Evolutionary conservation across 2,329 filamentous ascomycete genomes (phyloP), one percentile per base, ranked within the genome.

Genomic region (Calonectria montana): DNA sequence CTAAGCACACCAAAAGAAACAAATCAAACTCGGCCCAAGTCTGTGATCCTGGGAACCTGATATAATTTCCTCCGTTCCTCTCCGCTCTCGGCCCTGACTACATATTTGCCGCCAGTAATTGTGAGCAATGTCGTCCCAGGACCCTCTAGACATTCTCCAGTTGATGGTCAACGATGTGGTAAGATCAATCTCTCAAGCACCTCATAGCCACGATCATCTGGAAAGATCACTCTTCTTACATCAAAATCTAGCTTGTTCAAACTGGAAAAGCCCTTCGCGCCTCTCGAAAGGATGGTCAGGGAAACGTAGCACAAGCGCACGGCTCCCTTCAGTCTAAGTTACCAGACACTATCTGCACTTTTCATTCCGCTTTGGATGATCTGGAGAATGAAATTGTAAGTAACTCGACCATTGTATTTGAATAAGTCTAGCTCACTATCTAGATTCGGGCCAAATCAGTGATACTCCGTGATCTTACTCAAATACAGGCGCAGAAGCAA

Each of bases 381-480:
- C 77, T 92, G 6, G 90, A 92, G 77, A 81, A 81, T 70, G 88
- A 91, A 29, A 90, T 91, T 77, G 90, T 91, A 82, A 80, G 86
- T 69, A 8, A 18, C 23, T 5, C n/a, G 6, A 16, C 9, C 8
- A 18, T 27, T 13, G 1, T 21, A 7, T 13, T 16, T 13, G 23
- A 15, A 5, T 31, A 37, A 39, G 65, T 57, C 71, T 77, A 65
- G 75, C 70, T 27, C 4, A 9, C n/a, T 21, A 16, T 45, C 41
- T 65, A 86, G 84, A 79, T 85, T 43, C 77, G 79, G 59, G 88
- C 90, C 55, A 92, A 91, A 78, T 87, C 89, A 2, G 87, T 89
- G 16, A 73, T 91, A 18, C 81, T 86, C 18, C 86, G 90, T 73
- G 90, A 92, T 73, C 83, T 91, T 9, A 87, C 88, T 41, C 75